Base-by-base conservation (phyloP, 495 filamentous ascomycete species). In the Beverwykella pulmonaria region DNA sequence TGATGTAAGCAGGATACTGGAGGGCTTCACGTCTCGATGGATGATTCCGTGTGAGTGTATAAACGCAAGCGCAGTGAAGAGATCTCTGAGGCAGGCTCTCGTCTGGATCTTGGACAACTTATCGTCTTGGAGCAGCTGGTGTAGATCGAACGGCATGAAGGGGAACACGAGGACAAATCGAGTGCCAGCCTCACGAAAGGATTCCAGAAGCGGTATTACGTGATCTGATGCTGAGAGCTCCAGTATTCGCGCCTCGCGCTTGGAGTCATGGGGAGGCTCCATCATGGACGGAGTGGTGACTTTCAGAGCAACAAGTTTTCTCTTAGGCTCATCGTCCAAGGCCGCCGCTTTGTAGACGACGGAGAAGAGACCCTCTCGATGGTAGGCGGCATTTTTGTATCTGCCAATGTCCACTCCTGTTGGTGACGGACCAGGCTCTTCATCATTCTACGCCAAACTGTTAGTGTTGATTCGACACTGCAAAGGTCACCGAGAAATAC, bases 11-110 rank as follows among this genome's bases (percentile, higher is more conserved):
- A 98, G 79, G 53, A 98, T 84, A 68, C 96, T 95, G 1, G 91
- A 89, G 7, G 94, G 93, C 74, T 98, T 98, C 73, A 98, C 81
- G 72, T 98, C 94, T 29, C 94, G 87, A 75, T 98, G 94, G 68
- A 98, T 88, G 55, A 98, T 91, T 8, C 84, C 86, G 15, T 84
- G 76, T 10, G 75, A 63, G 76, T 98, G 95, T 26, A 95, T 74
- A 71, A 90, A 84, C 4, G 75, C 75, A 10, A 98, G 83, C 7
- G 87, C 95, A 17, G 76, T 75, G 76, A 97, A 92, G 62, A 96
- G 69, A 69, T 90, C 86, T 10, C 71, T 75, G 65, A 95, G 83
- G 68, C 82, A 78, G 10, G 75, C 76, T 44, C 73, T 79, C 19
- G 79, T 79, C 52, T 83, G 78, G 8, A 69, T 27, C 2, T 74